Evolutionary conservation across 805 yeast species (phyloP), one percentile per base, ranked within the genome.

Genomic region (Pichia scutulata): DNA sequence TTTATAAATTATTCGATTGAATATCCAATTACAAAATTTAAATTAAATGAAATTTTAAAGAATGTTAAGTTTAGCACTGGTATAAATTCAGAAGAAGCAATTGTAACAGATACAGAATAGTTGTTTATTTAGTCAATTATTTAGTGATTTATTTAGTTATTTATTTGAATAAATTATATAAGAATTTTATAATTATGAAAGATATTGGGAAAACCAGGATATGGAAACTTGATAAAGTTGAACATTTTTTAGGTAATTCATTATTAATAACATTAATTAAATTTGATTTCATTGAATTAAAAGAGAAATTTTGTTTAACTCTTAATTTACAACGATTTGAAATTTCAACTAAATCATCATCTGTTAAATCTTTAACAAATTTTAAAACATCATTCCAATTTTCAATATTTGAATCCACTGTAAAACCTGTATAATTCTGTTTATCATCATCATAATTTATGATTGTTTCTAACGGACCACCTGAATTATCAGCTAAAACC

Each of bases 381-480:
- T 64, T 60, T 57, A 85, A 63, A 2, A 75, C 76, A 18, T 70
- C 59, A 4, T 80, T 69, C 95, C 95, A 86, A 42, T 67, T 63
- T 6, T 65, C 64, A 2, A 74, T 70, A 41, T 74, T 72, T 1
- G 78, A 69, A 16, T 70, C 72, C 40, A 75, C 75, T 14, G 77
- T 72, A 72, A 80, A 85, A 0, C 95, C 95, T 0, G 89, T 84
- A 44, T 48, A 65, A 2, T 51, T 49, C 1, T 43, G 36, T 9
- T 52, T 49, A 30, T 56, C 49, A 14, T 54, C 48, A 39, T 52
- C 47, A 40, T 54, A 58, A 44, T 73, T 73, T 1, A 71, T 73
- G 10, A 85, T 70, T 0, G 96, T 84, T 63, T 93, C 99, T 36
- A 82, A 67, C 0, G 99, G 99, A 0, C 99, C 99, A 25, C 99